Conservation (phyloP, 1,284 basidiomycete genomes). For the Takashimella koratensis region DNA sequence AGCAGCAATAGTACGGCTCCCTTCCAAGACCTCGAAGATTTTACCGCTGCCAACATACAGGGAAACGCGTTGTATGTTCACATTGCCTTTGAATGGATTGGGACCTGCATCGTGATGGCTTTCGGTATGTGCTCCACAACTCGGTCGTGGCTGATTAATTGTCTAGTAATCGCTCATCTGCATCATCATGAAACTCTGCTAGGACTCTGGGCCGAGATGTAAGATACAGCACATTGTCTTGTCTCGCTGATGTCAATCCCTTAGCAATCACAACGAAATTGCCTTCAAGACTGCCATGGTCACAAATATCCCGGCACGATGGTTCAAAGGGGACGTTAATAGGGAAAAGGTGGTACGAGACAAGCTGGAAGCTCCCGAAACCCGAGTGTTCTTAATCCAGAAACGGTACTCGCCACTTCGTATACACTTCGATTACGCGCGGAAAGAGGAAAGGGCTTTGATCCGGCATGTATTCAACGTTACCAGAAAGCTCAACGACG, state of each 20-base stretch:
- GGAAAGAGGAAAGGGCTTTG: neutral
- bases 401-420: neutral
- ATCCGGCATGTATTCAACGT: neutral
- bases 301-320: slow-evolving; percentile 10
- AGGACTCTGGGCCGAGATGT: slow-evolving; percentile 27
- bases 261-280: slow-evolving; percentile 31
- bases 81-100: slow-evolving; percentile 28
- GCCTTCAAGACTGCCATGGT: slow-evolving; percentile 34
- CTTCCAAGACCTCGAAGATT: slow-evolving; percentile 12
- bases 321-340: neutral
- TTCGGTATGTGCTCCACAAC: slow-evolving; percentile 25
- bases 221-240: slow-evolving; percentile 4
- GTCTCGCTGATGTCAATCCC: neutral
- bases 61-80: slow-evolving; percentile 32
- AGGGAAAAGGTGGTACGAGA: neutral
- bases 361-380: neutral
- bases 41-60: slow-evolving; percentile 31
- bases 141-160: neutral
- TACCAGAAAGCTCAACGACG: neutral
- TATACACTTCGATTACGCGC: neutral
- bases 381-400: neutral
- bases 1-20: slow-evolving; percentile 1
- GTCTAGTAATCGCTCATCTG: slow-evolving; percentile 1
- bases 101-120: slow-evolving; percentile 23
- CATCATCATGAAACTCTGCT: slow-evolving; percentile 21